Evolutionary conservation across 2,329 filamentous ascomycete species (phyloP).

Genomic region (Paraphoma chrysanthemicola): DNA sequence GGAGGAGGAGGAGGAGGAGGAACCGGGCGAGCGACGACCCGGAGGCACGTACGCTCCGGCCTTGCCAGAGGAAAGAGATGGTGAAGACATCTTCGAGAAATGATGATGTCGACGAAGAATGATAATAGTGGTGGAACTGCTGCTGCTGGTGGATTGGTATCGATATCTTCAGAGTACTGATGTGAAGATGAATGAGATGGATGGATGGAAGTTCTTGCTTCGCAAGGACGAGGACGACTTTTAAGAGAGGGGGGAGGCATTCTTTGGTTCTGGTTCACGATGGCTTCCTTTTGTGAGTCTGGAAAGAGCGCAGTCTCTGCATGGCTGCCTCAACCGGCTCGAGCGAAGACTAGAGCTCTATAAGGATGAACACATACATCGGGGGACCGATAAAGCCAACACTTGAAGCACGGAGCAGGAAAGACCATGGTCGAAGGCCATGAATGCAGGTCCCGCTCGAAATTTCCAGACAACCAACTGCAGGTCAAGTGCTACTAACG

Average conservation of each 20-base stretch:
- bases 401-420: too few species aligned
- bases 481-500: too few species aligned
- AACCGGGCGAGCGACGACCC: neutral
- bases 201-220: neutral
- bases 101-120: neutral
- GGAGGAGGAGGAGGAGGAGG: neutral
- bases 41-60: neutral
- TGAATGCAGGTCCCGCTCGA: too few species aligned
- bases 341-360: too few species aligned
- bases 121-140: neutral
- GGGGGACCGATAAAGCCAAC: too few species aligned
- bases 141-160: neutral
- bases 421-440: too few species aligned
- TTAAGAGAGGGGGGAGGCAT: neutral
- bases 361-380: too few species aligned
- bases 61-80: neutral
- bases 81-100: slow-evolving; percentile 2
- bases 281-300: too few species aligned
- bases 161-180: neutral
- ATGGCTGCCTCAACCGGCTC: too few species aligned
- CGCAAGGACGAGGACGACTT: neutral
- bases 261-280: too few species aligned
- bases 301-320: too few species aligned
- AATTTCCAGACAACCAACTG: too few species aligned
- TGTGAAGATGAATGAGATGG: slow-evolving; percentile 1